Evolutionary conservation across 2,329 filamentous ascomycete species (phyloP), one percentile per base, ranked within the genome.

Genomic region (Chrysoporthe puriensis): DNA sequence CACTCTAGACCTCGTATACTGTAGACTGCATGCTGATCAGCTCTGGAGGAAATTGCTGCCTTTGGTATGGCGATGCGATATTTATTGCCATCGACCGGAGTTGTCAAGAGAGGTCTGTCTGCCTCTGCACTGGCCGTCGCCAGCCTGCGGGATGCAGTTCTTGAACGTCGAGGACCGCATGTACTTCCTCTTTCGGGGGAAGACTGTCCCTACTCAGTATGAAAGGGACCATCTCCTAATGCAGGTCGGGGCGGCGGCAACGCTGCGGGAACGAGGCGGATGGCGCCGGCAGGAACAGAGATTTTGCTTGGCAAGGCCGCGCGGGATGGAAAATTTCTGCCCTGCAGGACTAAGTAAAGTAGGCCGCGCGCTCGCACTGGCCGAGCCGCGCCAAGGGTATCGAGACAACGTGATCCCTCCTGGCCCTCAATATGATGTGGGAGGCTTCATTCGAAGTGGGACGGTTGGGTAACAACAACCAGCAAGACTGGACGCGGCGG

Each of bases 401-500:
- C 34, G 40, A 46, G 11, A 62, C 52, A 57, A 54, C n/a, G 48
- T 44, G 57, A 66, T 62, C 64, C 64, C 52, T 62, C 56, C 60
- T 7, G n/a, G 52, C 4, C 50, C 18, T 6, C 7, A 48, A 46
- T 16, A 46, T 16, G 2, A 50, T 34, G 54, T 67, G 61, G 50
- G 66, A 60, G 21, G 66, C 43, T 54, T 54, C 54, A 36, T 62
- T 36, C 1, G 2, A n/a, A 26, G 67, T 66, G 67, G 67, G 34
- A 54, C 59, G 44, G 59, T 69, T 66, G 40, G 44, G 63, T 69
- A 69, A 69, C 50, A 56, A 52, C n/a, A 69, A 69, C 14, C 16
- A 9, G 1, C 40, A 32, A 60, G 66, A 69, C 66, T 69, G 63
- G 67, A 60, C 46, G 64, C 18, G 44, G 34, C 59, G 44, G n/a